Base-by-base conservation (phyloP, 176 grass and related monocot genomes). In the Bothriochloa decipiens region DNA sequence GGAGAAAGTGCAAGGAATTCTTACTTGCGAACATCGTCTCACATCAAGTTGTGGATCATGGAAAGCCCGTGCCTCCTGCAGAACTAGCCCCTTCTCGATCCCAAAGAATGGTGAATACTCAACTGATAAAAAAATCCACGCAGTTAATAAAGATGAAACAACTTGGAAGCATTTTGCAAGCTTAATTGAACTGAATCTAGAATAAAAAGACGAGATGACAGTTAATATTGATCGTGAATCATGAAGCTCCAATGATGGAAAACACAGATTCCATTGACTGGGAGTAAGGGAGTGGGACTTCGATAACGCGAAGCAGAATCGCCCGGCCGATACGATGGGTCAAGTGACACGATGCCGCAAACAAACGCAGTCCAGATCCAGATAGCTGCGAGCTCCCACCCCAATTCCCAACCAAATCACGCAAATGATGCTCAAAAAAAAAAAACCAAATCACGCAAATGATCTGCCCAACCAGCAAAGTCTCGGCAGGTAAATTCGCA, bases 61-160 rank as follows among this genome's bases (percentile, higher is more conserved):
- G 87, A 99, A 99, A 82, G 92, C 91, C n/a, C 96, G 83, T 0
- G 89, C 96, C 83, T 99, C 96, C 87, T 99, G 96, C 53, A 99
- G 89, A 71, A 99, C 93, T 63, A 84, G 84, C 32, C 96, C 96
- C 82, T 99, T 99, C 75, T 99, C 96, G 41, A 99, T 94, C 84
- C 96, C 96, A 58, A 90, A 90, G 85, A 96, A 99, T 37, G 91
- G 96, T 0, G 91, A 95, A 84, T 94, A 99, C 70, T 96, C 96
- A 18, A 92, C 96, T 94, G 81, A 10, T 33, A 92, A 76, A 73
- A 88, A 58, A 11, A 63, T 74, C 58, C 74, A 83, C 68, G 15
- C 2, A 15, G 46, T 79, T 78, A 83, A 58, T 42, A 39, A 62
- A 62, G n/a, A 80, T 67, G 68, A 52, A 43, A 68, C 58, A 87